Evolutionary conservation across 1,284 basidiomycete species (phyloP).

Genomic region (Ganoderma leucocontextum): DNA sequence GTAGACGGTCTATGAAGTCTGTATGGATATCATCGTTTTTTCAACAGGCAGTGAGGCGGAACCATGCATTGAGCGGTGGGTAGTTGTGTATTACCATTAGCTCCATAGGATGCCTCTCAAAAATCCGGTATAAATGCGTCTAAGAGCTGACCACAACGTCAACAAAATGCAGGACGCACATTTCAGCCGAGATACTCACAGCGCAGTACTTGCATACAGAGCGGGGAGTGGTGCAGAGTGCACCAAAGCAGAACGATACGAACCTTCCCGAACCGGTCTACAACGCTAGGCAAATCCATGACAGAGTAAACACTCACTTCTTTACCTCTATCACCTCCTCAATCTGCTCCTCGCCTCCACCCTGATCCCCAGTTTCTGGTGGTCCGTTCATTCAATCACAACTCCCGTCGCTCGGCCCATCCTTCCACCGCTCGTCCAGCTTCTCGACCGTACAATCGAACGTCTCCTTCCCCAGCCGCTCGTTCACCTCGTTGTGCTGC

Average conservation of each 20-base stretch:
- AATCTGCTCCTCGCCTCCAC: not conserved
- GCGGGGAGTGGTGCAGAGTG: constrained; percentile 1
- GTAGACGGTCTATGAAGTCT: not conserved
- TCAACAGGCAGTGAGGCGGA: not conserved
- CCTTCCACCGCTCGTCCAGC: constrained; percentile 89
- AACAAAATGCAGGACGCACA: not conserved
- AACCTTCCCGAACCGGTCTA: not conserved
- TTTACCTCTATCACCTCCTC: not conserved
- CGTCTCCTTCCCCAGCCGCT: constrained; percentile 79
- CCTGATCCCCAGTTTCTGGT: not conserved
- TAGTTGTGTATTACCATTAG: not conserved
- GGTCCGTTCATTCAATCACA: constrained; percentile 71
- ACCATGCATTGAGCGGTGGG: not conserved
- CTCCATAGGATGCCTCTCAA: not conserved
- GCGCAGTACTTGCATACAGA: not conserved
- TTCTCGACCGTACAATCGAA: constrained; percentile 80
- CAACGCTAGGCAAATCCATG: not conserved
- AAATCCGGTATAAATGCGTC: not conserved
- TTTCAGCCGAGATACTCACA: not conserved
- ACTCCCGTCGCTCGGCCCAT: constrained; percentile 86
- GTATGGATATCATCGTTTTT: not conserved
- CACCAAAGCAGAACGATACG: not conserved
- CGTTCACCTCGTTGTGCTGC: constrained; percentile 92
- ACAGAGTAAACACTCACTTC: not conserved
- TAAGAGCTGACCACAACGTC: not conserved